Evolutionary conservation across 352 stramenopile species (phyloP).

Genomic region (Pythium periplocum): DNA sequence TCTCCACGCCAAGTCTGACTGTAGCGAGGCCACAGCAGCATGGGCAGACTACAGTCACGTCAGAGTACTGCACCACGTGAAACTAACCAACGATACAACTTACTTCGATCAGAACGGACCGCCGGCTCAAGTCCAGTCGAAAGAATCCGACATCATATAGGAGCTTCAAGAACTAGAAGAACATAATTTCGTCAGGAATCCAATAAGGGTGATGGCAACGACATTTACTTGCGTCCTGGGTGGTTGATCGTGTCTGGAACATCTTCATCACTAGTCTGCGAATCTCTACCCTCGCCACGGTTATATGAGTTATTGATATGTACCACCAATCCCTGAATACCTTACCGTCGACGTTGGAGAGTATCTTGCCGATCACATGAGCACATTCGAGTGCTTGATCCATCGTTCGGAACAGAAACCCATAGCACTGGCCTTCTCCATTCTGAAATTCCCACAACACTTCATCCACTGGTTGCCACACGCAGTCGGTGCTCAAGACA

Average conservation of each 20-base stretch:
- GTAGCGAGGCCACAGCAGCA: slow-evolving; percentile 18
- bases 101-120: slow-evolving; percentile 23
- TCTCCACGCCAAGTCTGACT: slow-evolving; percentile 9
- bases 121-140: slow-evolving; percentile 14
- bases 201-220: no score
- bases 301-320: not conserved
- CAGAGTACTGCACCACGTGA: not conserved
- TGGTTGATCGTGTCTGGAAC: slow-evolving; percentile 22
- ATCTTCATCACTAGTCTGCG: slow-evolving; percentile 20
- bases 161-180: slow-evolving; percentile 15
- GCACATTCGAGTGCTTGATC: slow-evolving; percentile 42
- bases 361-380: slow-evolving; percentile 37
- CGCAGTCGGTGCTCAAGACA: slow-evolving; percentile 28
- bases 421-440: slow-evolving; percentile 32
- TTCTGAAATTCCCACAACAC: slow-evolving; percentile 37
- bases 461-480: slow-evolving; percentile 32
- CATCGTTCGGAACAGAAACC: slow-evolving; percentile 40
- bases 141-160: slow-evolving; percentile 27
- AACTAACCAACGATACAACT: slow-evolving; percentile 1
- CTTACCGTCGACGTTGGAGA: slow-evolving; percentile 38
- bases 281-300: slow-evolving; percentile 12
- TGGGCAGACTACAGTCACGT: slow-evolving; percentile 16
- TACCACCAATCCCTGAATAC: slow-evolving; percentile 2
- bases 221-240: slow-evolving; percentile 9
- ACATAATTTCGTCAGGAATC: not conserved